Conservation (phyloP, 208 protist species). For the Spongospora subterranea region DNA sequence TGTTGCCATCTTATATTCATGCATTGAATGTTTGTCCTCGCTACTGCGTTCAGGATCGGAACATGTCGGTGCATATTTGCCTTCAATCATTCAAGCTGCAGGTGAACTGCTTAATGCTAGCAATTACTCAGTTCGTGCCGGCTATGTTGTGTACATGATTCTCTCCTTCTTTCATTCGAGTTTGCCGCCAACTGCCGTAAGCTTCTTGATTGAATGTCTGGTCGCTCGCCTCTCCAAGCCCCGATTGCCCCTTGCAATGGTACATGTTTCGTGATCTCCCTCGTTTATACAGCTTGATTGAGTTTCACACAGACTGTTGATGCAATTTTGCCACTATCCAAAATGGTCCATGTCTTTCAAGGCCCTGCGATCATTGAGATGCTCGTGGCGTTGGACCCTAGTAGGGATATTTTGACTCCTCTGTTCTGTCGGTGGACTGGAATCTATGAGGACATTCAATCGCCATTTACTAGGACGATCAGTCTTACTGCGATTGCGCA, state of each 20-base stretch:
- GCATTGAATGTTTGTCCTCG: not conserved
- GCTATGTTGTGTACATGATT: not conserved
- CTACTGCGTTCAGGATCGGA: not conserved
- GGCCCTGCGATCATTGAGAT: not conserved
- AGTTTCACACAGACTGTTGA: not conserved
- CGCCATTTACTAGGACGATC: not conserved
- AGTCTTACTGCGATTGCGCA: not conserved
- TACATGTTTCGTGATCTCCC: not conserved
- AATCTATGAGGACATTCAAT: not conserved
- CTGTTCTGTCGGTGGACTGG: not conserved
- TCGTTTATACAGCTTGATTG: not conserved
- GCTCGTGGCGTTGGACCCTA: not conserved
- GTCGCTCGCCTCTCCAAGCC: not conserved
- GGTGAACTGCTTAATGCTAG: not conserved
- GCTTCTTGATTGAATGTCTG: not conserved
- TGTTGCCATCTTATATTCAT: not conserved
- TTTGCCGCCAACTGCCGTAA: not conserved
- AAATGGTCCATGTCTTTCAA: not conserved
- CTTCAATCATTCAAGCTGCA: not conserved
- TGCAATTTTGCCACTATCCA: not conserved
- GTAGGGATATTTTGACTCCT: not conserved
- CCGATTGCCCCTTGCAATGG: not conserved
- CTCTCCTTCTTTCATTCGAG: not conserved
- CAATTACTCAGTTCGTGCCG: not conserved
- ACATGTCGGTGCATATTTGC: not conserved